Conservation (phyloP, 108 stramenopile species). For the Chaetoceros tenuissimus region DNA sequence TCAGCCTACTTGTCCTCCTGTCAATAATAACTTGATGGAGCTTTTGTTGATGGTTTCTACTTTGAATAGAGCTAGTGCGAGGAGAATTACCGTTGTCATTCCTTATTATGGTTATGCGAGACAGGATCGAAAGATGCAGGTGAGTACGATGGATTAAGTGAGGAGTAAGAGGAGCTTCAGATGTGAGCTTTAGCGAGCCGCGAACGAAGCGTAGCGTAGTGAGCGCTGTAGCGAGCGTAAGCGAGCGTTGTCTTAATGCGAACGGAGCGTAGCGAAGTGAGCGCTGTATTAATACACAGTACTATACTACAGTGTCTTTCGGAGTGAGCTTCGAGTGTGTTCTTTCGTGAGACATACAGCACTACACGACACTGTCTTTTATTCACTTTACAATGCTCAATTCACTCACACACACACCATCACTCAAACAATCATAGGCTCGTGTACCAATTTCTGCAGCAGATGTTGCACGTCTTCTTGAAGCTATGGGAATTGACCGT, state of each 20-base stretch:
- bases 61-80: slow-evolving; percentile 88
- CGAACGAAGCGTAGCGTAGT: too few relatives aligned
- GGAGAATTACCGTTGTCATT: slow-evolving; percentile 96
- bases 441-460: slow-evolving; percentile 99
- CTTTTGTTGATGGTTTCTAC: slow-evolving; percentile 96
- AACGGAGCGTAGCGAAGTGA: too few relatives aligned
- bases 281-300: too few relatives aligned
- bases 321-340: too few relatives aligned
- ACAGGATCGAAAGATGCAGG: slow-evolving; percentile 99
- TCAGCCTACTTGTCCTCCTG: slow-evolving; percentile 96
- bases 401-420: too few relatives aligned
- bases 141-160: slow-evolving; percentile 6
- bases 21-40: slow-evolving; percentile 98
- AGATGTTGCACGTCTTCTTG: slow-evolving; percentile 97
- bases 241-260: not conserved
- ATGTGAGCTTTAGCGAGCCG: too few relatives aligned
- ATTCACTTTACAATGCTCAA: not conserved
- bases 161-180: not conserved
- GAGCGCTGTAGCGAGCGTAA: too few relatives aligned
- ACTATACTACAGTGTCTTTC: too few relatives aligned
- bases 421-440: too few relatives aligned
- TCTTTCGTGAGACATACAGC: too few relatives aligned
- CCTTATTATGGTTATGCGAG: slow-evolving; percentile 99
- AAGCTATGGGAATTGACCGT: slow-evolving; percentile 99
- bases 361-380: slow-evolving; percentile 1